Evolutionary conservation across 2,329 filamentous ascomycete genomes (phyloP).

Genomic region (Colletotrichum noveboracense): DNA sequence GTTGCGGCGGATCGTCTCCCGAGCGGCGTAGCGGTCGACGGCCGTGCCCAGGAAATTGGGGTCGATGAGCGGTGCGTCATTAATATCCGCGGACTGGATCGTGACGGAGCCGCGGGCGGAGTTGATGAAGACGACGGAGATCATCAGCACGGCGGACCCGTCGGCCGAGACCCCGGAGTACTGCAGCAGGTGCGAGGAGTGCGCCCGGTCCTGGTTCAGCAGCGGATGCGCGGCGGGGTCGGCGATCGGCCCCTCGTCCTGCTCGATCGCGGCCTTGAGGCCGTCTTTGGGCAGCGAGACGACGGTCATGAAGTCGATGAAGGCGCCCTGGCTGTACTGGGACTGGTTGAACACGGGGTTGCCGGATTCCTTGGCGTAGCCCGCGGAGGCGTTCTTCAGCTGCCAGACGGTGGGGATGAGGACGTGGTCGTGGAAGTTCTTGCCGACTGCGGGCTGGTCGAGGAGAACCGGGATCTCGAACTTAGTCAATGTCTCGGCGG

Average conservation of each 20-base stretch:
- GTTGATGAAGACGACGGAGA: slow-evolving; percentile 18
- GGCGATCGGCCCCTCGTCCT: slow-evolving; percentile 35
- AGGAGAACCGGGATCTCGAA: neutral
- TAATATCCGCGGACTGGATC: slow-evolving; percentile 21
- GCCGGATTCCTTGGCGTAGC: slow-evolving; percentile 34
- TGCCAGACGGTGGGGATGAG: slow-evolving; percentile 32
- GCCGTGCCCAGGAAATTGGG: slow-evolving; percentile 35
- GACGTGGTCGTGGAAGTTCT: slow-evolving; percentile 21
- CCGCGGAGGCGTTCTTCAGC: slow-evolving; percentile 35
- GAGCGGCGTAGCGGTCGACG: slow-evolving; percentile 32
- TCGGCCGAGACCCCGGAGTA: neutral
- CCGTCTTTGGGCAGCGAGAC: slow-evolving; percentile 31
- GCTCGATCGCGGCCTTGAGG: slow-evolving; percentile 33
- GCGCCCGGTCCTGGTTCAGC: slow-evolving; percentile 24
- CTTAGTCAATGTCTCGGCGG: neutral
- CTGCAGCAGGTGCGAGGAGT: neutral
- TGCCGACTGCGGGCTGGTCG: neutral
- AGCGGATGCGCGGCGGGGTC: slow-evolving; percentile 36
- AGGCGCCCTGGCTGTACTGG: slow-evolving; percentile 38
- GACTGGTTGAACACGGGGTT: slow-evolving; percentile 38
- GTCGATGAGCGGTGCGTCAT: slow-evolving; percentile 28
- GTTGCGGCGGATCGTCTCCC: slow-evolving; percentile 28
- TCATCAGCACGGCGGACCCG: neutral
- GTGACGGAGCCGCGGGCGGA: slow-evolving; percentile 32
- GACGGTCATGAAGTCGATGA: slow-evolving; percentile 40